These are phyloP conservation scores for Cercis canadensis DNA, from an alignment of 306 rosid genomes.

Conservation along the genomic window DNA sequence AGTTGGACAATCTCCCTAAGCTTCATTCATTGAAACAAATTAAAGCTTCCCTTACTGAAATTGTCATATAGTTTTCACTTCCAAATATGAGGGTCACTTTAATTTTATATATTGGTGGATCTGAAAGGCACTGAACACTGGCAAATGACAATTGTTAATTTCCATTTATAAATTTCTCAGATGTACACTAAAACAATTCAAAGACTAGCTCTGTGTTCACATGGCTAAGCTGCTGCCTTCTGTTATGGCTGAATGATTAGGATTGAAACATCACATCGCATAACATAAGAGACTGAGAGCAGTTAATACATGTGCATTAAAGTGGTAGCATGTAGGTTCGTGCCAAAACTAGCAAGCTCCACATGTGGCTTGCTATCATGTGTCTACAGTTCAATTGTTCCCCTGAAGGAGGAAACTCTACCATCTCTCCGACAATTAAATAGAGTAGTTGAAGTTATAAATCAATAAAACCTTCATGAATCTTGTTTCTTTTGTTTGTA, in stretches of 20 bases:
- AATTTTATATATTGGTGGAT: constrained; percentile 12
- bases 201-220: constrained; percentile 2
- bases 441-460: too few species aligned
- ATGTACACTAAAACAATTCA: constrained; percentile 1
- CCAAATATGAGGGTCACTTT: constrained; percentile 3
- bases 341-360: too few species aligned
- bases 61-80: constrained; percentile 3
- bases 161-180: background rate
- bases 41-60: constrained; percentile 1
- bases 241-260: background rate
- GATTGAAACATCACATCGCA: background rate
- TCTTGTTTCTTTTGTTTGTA: background rate
- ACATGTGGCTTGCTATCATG: background rate
- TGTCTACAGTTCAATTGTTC: background rate
- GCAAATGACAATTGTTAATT: constrained; percentile 18
- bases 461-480: background rate
- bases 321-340: background rate
- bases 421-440: background rate
- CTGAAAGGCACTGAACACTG: background rate
- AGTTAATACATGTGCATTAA: background rate
- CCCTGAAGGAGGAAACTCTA: constrained; percentile 8
- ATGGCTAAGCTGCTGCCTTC: constrained; percentile 19
- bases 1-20: constrained; percentile 18
- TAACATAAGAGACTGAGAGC: background rate
- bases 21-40: constrained; percentile 11